Evolutionary conservation across 257 asterid genomes (phyloP), one percentile per base, ranked within the genome.

Genomic region (Solanum appendiculatum): DNA sequence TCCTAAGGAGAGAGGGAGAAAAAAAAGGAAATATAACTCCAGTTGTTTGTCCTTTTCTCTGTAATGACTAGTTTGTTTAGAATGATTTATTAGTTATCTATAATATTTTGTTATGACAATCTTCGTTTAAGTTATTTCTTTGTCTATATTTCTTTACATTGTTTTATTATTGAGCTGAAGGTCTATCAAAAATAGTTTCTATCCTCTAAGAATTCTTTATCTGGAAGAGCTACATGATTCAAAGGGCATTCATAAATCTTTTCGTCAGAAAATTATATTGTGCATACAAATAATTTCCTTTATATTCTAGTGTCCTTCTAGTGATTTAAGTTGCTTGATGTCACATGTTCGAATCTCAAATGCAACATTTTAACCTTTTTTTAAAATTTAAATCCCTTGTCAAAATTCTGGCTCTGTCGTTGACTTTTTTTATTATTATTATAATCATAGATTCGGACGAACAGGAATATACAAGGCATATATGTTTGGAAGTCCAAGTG

Each of bases 401-500:
- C 3, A 66, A 54, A 60, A 63, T 54, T 44, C 31, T 51, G 3
- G 39, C 81, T 56, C 2, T 27, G 15, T 0, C 3, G 10, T 8
- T 77, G 29, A 31, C 23, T 6, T 51, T 0, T 86, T 64, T 51
- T 73, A 60, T n/a, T 63, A 0, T n/a, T 58, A 6, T 14, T 15
- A 1, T 72, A 34, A 34, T 86, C 9, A 16, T 31, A 97, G 99
- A 60, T 97, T 87, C 83, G 99, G 98, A 54, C 86, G 51, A 15
- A 90, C 90, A 6, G 99, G 99, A 77, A 51, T 97, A n/a, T 97
- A 94, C 92, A 97, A 95, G 89, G 90, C 92, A 25, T 82, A 89
- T 89, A 97, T 97, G 99, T 97, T 94, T 86, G 98, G 99, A 0
- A 90, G 84, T 54, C 99, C 99, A 21, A 93, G 99, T 83, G 90